phyloP scores from a whole-genome alignment of 805 yeast genomes.

The Sugiyamaella marilandica region DNA sequence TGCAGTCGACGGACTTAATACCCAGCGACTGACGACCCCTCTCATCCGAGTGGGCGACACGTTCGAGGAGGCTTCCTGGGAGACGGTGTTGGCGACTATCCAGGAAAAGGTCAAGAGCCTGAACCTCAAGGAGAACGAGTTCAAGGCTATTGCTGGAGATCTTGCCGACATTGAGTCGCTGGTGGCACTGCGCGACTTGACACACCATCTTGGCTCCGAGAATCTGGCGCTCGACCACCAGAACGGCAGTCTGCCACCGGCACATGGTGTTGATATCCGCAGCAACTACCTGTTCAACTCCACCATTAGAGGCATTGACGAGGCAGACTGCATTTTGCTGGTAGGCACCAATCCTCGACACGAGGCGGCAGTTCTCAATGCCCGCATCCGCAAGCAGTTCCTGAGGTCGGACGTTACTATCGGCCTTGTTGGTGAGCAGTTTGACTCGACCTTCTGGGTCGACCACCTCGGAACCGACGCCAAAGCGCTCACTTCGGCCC shows the following conservation, averaged over 20 bases:
- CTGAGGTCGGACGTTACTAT: conserved; percentile 59
- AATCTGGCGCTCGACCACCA: conserved; percentile 69
- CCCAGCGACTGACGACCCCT: conserved; percentile 81
- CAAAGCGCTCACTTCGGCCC: conserved; percentile 52
- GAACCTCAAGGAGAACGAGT: conserved; percentile 60
- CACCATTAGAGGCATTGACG: conserved; percentile 71
- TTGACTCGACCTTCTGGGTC: conserved; percentile 69
- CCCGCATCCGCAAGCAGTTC: conserved; percentile 81
- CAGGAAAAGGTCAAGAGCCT: conserved; percentile 55
- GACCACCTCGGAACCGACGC: conserved; percentile 60
- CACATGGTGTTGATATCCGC: conserved; percentile 69
- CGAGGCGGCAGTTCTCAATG: conserved; percentile 84
- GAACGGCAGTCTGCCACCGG: conserved; percentile 50
- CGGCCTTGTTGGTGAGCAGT: conserved; percentile 67
- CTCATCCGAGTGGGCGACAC: conserved; percentile 63
- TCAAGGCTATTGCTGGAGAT: conserved; percentile 80
- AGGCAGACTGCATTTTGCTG: conserved; percentile 73
- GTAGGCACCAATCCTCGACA: conserved; percentile 86
- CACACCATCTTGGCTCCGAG: conserved; percentile 74
- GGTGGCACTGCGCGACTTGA: conserved; percentile 75
- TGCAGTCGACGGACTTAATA: conserved; percentile 79
- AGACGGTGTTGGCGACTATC: conserved; percentile 69
- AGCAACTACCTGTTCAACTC: conserved; percentile 79
- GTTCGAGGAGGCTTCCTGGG: conserved; percentile 79
- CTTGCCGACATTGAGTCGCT: conserved; percentile 76